Base-by-base conservation (phyloP, 2,329 filamentous ascomycete species). In the Aspergillus puulaauensis region DNA sequence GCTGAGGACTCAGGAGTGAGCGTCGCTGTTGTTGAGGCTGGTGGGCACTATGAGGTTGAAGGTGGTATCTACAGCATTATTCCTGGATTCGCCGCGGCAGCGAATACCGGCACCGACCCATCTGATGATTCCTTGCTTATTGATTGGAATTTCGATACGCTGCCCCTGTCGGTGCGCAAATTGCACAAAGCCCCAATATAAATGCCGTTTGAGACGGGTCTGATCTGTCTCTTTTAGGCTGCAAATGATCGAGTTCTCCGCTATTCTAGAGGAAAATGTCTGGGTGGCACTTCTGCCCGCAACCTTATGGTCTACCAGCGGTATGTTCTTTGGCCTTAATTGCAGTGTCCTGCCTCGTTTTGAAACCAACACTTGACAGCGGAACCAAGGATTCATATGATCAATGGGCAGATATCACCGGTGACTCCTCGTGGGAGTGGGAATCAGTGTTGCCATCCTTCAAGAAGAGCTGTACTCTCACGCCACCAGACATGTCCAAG, bases 391-490 rank as follows among this genome's bases (percentile, higher is more conserved):
- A 62, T 2, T 59, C 68, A 5, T 68, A 70, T 48, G 61, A 71
- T 46, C 48, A 59, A 48, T 76, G 74, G 74, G 72, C 73, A 0
- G 66, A 74, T 39, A 55, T 62, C 17, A 72, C 74, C 7, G 70
- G 62, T 1, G 72, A 76, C 27, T 12, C 9, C 15, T 44, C 50
- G 6, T 60, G 39, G 46, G 35, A 15, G 1, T 60, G 55, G 49
- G 51, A 60, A 19, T 47, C 52, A 23, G 41, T 60, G 14, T 24
- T 54, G 15, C 58, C 54, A 7, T 57, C 47, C 33, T 60, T 60
- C 46, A 49, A 57, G 21, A 54, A 57, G n/a, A 60, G 45, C 27
- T 46, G 41, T 27, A 50, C 37, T 3, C 27, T 60, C 33, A 60
- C 58, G 3, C 23, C 54, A 14, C 51, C 54, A 1, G 40, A 56